Conservation (phyloP, 108 stramenopile genomes). For the Skeletonema costatum region DNA sequence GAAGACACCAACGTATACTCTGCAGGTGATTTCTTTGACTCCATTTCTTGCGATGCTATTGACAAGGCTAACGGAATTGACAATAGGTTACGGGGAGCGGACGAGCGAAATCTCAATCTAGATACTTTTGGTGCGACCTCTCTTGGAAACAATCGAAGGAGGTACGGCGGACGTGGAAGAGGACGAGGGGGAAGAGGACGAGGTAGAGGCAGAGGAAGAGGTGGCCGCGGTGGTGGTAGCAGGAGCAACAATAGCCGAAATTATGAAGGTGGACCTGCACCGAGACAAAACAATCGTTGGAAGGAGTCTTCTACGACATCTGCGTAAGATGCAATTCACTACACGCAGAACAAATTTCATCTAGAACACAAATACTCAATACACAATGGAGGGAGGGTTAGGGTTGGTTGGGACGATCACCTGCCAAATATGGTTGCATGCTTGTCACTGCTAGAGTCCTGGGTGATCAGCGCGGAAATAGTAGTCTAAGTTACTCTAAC, state of each 20-base stretch:
- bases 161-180: conserved; percentile 43
- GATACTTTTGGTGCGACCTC: conserved; percentile 90
- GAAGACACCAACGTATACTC: conserved; percentile 47
- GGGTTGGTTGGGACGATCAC: background rate
- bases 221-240: conserved; percentile 1
- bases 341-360: background rate
- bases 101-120: conserved; percentile 78
- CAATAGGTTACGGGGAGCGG: conserved; percentile 75
- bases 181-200: conserved; percentile 9
- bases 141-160: conserved; percentile 50
- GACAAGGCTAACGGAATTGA: conserved; percentile 75
- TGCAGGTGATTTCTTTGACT: conserved; percentile 88
- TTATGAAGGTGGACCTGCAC: conserved; percentile 24
- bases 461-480: background rate
- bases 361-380: background rate
- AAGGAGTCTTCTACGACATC: conserved; percentile 28
- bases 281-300: conserved; percentile 46
- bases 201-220: conserved; percentile 13
- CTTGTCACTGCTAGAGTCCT: background rate
- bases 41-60: conserved; percentile 82
- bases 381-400: background rate
- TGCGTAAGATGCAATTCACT: background rate
- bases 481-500: background rate
- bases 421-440: background rate
- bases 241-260: background rate